Base-by-base conservation (phyloP, 352 stramenopile genomes). In the Phytophthora europaea region DNA sequence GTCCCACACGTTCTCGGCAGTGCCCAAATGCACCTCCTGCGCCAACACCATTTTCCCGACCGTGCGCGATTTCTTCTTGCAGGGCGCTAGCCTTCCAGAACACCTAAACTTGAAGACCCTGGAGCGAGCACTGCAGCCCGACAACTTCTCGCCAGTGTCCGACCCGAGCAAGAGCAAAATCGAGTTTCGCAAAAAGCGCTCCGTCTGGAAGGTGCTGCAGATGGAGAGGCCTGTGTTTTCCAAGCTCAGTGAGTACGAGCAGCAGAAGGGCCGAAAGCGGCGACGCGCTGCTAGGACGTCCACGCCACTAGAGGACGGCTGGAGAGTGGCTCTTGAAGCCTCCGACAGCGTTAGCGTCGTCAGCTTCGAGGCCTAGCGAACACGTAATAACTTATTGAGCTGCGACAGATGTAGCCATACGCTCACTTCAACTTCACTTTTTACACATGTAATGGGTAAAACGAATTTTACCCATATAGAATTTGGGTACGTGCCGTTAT, bases 101-200 rank as follows among this genome's bases (percentile, higher is more conserved):
- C 61, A 62, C 18, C 33, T 90, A 3, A 81, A 62, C 6, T 61
- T 75, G 48, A 59, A 73, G 8, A 67, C 67, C 8, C 76, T 94
- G 43, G 62, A 72, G 26, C 65, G 65, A 45, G 51, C 69, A 28
- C 63, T 93, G 13, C 70, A 71, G 18, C 72, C 79, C 1, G 67
- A 86, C 28, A 70, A 80, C 13, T 94, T 94, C 52, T 88, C 83
- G 8, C 68, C 85, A 1, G 91, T 94, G 36, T 66, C 76, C 2
- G 88, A 94, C 54, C 84, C 86, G 48, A 86, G 67, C 51, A 93
- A 93, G 70, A 93, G 86, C 80, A 92, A 93, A 65, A 89, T 94
- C 61, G 84, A 94, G 61, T 94, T 91, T 54, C 84, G 85, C 16
- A 85, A 86, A 20, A 81, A 75, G 23, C 75, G 81, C 23, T 78